Evolutionary conservation across 2,329 filamentous ascomycete species (phyloP), one percentile per base, ranked within the genome.

Genomic region (Diatrype stigma): DNA sequence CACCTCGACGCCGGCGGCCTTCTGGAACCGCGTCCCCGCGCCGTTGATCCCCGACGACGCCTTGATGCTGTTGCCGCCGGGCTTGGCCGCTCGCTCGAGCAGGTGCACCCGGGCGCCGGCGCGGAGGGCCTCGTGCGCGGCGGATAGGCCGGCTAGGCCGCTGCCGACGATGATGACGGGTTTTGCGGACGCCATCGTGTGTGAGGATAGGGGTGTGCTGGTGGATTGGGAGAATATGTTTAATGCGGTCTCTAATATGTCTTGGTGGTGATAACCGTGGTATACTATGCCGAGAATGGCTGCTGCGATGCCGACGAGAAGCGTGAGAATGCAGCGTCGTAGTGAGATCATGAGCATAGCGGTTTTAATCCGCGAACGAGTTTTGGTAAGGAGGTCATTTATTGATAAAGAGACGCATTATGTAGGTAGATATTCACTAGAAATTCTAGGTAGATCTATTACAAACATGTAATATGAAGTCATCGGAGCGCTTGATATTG

Each of bases 31-130:
- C 0, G 83, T 86, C 0, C 75, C 74, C 0, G 81, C 81, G 6
- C 81, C 83, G 56, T 85, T 86, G 65, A 86, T 86, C 0, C 82
- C 83, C 0, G 82, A 85, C 0, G 82, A 86, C 0, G 83, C 83
- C 66, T 86, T 86, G 66, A 86, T 84, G 59, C 76, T 81, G 60
- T 86, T 86, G 2, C 82, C 82, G 34, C 83, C 83, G 0, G 82
- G 80, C 59, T 82, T 84, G 2, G 75, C 61, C 0, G 76, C 74
- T 19, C 81, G 78, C 51, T 87, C 84, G 12, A 87, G 72, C 46
- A 87, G 71, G 30, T 73, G 71, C 1, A 87, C 83, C 0, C 73
- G 65, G 2, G 79, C 71, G 37, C 76, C 74, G 12, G 75, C 71
- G 3, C 71, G 66, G 4, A 86, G 68, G 6, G 85, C 77, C 52